Percentiles rank a stretch among this genome's conserved stretches.
These are phyloP conservation scores for Agaricus blazei DNA, from an alignment of 768 basidiomycete genomes.

Conservation along the genomic window DNA sequence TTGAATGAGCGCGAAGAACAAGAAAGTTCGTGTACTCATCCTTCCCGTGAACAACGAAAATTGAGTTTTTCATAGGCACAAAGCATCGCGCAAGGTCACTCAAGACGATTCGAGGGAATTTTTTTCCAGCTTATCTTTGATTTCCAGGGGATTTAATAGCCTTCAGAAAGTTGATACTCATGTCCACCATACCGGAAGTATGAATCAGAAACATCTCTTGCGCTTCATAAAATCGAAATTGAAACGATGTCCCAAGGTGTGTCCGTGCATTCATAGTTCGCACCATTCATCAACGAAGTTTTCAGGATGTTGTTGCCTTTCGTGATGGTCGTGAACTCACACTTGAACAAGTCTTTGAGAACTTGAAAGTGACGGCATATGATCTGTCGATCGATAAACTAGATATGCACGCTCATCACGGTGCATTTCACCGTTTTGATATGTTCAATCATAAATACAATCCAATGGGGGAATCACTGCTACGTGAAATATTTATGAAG, in stretches of 20 bases:
- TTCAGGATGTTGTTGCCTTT: slow-evolving; percentile 90
- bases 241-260: slow-evolving; percentile 78
- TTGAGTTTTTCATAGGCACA: slow-evolving; percentile 26
- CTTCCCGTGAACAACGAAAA: background rate
- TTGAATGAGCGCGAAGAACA: slow-evolving; percentile 95
- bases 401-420: slow-evolving; percentile 98
- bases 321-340: slow-evolving; percentile 89
- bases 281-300: background rate
- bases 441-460: slow-evolving; percentile 98
- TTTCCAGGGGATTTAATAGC: slow-evolving; percentile 90
- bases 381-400: slow-evolving; percentile 98
- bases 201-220: slow-evolving; percentile 98
- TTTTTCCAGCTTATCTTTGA: background rate
- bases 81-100: slow-evolving; percentile 75
- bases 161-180: slow-evolving; percentile 98
- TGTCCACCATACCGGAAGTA: slow-evolving; percentile 96
- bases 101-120: background rate
- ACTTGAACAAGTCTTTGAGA: slow-evolving; percentile 92
- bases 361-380: slow-evolving; percentile 91
- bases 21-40: slow-evolving; percentile 65
- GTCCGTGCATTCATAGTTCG: slow-evolving; percentile 14
- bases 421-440: slow-evolving; percentile 97
- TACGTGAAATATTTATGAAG: slow-evolving; percentile 97
- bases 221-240: slow-evolving; percentile 99
- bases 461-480: slow-evolving; percentile 89